Conservation (phyloP, 192 early-diverging fungal genomes). For the Dimargaris cristalligena region DNA sequence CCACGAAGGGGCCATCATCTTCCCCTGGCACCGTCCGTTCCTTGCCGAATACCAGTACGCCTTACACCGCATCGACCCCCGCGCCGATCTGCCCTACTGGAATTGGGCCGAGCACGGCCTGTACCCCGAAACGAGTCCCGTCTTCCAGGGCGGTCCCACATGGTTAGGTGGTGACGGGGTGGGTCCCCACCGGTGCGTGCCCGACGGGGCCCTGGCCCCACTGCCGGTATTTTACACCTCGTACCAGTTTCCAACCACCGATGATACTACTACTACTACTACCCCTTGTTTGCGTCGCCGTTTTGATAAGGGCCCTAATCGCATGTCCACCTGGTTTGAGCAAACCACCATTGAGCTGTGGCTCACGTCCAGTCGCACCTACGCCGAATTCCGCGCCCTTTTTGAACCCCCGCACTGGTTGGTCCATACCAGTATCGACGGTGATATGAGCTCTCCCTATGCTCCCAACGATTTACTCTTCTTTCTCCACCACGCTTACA, state of each 20-base stretch:
- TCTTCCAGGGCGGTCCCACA: neutral
- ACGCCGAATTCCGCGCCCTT: neutral
- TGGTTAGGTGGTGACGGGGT: slow-evolving; percentile 10
- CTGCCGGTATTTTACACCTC: neutral
- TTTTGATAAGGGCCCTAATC: neutral
- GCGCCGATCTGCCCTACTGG: slow-evolving; percentile 9
- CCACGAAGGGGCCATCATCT: slow-evolving; percentile 7
- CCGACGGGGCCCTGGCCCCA: neutral
- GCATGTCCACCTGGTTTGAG: neutral
- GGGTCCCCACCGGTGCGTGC: slow-evolving; percentile 3
- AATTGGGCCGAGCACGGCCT: slow-evolving; percentile 10
- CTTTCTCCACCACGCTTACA: slow-evolving; percentile 30
- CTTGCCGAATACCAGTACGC: slow-evolving; percentile 5
- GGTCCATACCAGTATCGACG: slow-evolving; percentile 10
- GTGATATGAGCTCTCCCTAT: slow-evolving; percentile 11
- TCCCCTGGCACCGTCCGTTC: slow-evolving; percentile 10
- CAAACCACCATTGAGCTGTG: neutral
- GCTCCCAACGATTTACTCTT: slow-evolving; percentile 28
- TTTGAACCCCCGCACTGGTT: slow-evolving; percentile 10
- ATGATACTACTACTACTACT: too few relatives aligned
- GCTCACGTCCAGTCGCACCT: neutral
- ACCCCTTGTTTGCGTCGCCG: neutral
- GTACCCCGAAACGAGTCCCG: neutral
- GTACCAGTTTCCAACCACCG: too few relatives aligned
- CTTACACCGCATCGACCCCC: neutral